phyloP scores from a whole-genome alignment of 306 rosid species.

The Vigna unguiculata region DNA sequence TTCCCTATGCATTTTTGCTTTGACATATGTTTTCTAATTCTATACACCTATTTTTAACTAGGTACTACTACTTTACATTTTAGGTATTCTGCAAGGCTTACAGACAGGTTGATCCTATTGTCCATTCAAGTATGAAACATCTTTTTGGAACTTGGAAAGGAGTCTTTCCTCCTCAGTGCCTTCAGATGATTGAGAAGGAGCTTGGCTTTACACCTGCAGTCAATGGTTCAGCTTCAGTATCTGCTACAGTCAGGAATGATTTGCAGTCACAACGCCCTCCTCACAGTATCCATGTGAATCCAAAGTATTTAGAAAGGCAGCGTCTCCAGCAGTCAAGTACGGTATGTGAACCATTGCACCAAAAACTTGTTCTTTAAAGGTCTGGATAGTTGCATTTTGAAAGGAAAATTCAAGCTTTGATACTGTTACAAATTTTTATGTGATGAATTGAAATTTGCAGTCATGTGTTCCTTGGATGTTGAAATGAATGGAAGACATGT shows the following conservation, averaged over 20 bases:
- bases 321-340: constrained; percentile 85
- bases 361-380: constrained; percentile 26
- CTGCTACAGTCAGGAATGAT: constrained; percentile 72
- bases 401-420: constrained; percentile 29
- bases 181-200: constrained; percentile 89
- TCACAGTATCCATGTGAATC: constrained; percentile 97
- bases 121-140: constrained; percentile 91
- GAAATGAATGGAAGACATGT: constrained; percentile 21
- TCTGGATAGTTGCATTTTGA: constrained; percentile 29
- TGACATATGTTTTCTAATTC: constrained; percentile 37
- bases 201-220: constrained; percentile 71
- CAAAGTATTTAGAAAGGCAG: constrained; percentile 94
- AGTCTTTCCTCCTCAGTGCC: constrained; percentile 86
- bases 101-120: constrained; percentile 82
- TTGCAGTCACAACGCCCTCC: constrained; percentile 83
- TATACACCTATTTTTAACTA: constrained; percentile 51
- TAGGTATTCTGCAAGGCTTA: constrained; percentile 98
- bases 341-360: constrained; percentile 61
- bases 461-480: constrained; percentile 29
- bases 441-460: constrained; percentile 5
- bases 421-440: background rate
- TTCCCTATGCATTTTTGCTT: constrained; percentile 32
- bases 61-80: constrained; percentile 56
- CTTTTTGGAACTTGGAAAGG: constrained; percentile 99
- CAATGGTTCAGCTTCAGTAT: constrained; percentile 74